Conservation (phyloP, 495 filamentous ascomycete genomes). For the Talaromyces stipitatus region DNA sequence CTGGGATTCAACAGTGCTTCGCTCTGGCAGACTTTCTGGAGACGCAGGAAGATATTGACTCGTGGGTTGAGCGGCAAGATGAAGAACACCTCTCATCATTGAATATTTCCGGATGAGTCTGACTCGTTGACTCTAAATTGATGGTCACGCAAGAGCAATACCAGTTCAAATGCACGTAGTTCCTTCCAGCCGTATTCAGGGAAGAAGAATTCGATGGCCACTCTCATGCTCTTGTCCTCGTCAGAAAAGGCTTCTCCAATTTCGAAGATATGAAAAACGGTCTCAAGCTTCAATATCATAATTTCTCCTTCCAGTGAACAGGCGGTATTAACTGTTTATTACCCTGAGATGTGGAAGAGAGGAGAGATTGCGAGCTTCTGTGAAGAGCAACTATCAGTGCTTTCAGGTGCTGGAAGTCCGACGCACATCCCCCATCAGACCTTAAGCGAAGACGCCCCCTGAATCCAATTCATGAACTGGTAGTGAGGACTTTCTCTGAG, state of each 20-base stretch:
- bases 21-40: not conserved
- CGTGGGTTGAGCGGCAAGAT: not conserved
- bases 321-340: not conserved
- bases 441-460: conserved; percentile 69
- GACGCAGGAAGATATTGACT: not conserved
- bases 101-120: not conserved
- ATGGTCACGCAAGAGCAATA: too few species aligned
- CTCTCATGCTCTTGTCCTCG: too few species aligned
- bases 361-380: not conserved
- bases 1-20: not conserved
- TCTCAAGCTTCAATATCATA: not conserved
- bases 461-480: conserved; percentile 50
- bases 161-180: too few species aligned
- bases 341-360: not conserved
- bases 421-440: conserved; percentile 62
- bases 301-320: not conserved
- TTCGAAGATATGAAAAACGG: not conserved
- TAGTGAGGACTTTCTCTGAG: conserved; percentile 53
- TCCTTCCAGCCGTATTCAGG: too few species aligned
- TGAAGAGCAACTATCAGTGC: conserved; percentile 35
- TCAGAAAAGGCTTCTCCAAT: not conserved
- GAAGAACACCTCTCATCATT: not conserved
- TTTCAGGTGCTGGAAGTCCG: conserved; percentile 48
- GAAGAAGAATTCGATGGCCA: too few species aligned
- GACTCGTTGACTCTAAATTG: not conserved